Evolutionary conservation across 441 rosid species (phyloP).

Genomic region (Rhodomyrtus psidioides): DNA sequence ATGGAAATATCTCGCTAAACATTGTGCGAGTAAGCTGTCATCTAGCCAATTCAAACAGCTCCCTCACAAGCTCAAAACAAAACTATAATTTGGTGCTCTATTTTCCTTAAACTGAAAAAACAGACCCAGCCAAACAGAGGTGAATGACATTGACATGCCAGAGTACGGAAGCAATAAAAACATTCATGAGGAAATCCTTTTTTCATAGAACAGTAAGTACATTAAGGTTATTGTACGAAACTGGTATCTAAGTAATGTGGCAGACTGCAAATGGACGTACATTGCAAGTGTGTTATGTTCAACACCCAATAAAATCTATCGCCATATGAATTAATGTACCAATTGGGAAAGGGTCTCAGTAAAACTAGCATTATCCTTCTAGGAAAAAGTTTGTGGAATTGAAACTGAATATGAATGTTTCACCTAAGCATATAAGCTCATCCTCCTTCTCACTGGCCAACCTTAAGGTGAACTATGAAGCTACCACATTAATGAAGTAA

Average conservation of each 20-base stretch:
- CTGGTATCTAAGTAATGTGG: not conserved
- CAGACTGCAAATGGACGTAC: not conserved
- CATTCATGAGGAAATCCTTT: not conserved
- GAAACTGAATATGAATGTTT: not conserved
- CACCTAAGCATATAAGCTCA: not conserved
- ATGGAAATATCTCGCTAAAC: not conserved
- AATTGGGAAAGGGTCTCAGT: not conserved
- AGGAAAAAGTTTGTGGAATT: not conserved
- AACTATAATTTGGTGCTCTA: not conserved
- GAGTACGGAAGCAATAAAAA: not conserved
- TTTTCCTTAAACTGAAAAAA: not conserved
- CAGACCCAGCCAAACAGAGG: not conserved
- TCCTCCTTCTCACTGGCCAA: not conserved
- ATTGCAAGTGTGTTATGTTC: rapidly evolving
- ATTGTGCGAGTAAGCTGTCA: not conserved
- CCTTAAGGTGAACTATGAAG: not conserved
- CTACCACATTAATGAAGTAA: not conserved
- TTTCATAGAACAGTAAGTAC: not conserved
- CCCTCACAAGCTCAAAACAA: not conserved
- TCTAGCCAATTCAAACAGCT: not conserved
- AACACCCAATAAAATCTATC: not conserved
- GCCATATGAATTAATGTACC: not conserved
- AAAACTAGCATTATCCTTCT: not conserved
- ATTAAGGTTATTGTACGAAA: not conserved
- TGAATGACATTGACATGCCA: not conserved